Evolutionary conservation across 306 rosid genomes (phyloP).

Genomic region (Rosa persica): DNA sequence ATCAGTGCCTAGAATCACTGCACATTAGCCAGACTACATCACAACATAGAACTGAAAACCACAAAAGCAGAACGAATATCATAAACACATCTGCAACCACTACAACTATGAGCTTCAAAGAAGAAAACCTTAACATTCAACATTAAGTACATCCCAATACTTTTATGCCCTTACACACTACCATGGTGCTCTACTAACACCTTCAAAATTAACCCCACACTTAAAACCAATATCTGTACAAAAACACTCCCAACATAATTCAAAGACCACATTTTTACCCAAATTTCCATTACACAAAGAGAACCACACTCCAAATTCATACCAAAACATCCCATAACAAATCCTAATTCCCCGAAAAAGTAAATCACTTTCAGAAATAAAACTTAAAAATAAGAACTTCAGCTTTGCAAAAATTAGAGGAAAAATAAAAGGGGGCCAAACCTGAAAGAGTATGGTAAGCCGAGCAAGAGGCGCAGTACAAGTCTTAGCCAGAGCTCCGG

Average conservation of each 20-base stretch:
- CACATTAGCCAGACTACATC: not conserved
- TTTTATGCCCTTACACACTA: not conserved
- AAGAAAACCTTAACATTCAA: not conserved
- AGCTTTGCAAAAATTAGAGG: not conserved
- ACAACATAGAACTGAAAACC: not conserved
- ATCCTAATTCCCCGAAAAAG: not conserved
- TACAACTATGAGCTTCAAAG: not conserved
- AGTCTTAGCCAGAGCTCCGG: constrained; percentile 92
- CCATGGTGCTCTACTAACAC: not conserved
- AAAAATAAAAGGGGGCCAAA: constrained; percentile 13
- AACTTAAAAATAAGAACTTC: not conserved
- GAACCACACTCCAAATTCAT: not conserved
- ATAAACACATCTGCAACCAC: not conserved
- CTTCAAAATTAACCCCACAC: not conserved
- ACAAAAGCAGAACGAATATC: not conserved
- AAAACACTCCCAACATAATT: not conserved
- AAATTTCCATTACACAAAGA: not conserved
- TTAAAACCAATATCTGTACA: not conserved
- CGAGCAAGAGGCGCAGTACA: constrained; percentile 99
- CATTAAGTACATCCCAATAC: not conserved
- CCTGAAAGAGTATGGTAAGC: constrained; percentile 96
- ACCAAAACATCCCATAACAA: not conserved
- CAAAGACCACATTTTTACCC: constrained; percentile 9
- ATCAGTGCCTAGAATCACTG: not conserved
- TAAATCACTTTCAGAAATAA: not conserved